Evolutionary conservation across 441 rosid genomes (phyloP), one percentile per base, ranked within the genome.

Genomic region (Eutrema salsugineum): DNA sequence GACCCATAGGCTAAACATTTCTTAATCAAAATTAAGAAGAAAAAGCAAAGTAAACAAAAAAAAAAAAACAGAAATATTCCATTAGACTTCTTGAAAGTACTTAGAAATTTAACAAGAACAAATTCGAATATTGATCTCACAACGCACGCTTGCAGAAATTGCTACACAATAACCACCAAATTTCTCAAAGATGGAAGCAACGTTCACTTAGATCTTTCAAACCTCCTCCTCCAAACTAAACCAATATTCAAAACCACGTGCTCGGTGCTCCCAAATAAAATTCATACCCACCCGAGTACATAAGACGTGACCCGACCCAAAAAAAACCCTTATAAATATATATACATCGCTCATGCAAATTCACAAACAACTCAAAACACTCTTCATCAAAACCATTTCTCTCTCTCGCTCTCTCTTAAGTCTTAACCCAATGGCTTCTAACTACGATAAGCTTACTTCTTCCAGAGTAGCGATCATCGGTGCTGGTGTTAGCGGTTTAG

Each of bases 401-500:
- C 22, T 6, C 40, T 55, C 4, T 38, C 33, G 32, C 33, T 32
- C 50, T 44, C 35, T 19, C 32, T n/a, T n/a, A n/a, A n/a, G n/a
- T n/a, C n/a, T n/a, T n/a, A n/a, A n/a, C n/a, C 51, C 48, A 58
- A 70, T 75, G 79, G 16, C 70, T 38, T 36, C 50, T 9, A 46
- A 55, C 44, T 68, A 68, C 42, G 15, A 63, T 63, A 70, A 64
- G 12, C 42, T 70, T 32, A 10, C 74, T 5, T 67, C 71, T 65
- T 85, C 97, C 12, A 88, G 75, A 82, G 68, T 92, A 1, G 93
- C 84, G 14, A 87, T 92, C 58, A 79, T 92, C 2, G 97, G 97
- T 12, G 95, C 88, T 11, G 97, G 98, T 6, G 93, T 93, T 47
- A 93, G 97, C 14, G 97, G 98, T 48, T 38, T 93, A 64, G 93